Evolutionary conservation across 495 filamentous ascomycete genomes (phyloP).

Genomic region (Podospora fimiseda): DNA sequence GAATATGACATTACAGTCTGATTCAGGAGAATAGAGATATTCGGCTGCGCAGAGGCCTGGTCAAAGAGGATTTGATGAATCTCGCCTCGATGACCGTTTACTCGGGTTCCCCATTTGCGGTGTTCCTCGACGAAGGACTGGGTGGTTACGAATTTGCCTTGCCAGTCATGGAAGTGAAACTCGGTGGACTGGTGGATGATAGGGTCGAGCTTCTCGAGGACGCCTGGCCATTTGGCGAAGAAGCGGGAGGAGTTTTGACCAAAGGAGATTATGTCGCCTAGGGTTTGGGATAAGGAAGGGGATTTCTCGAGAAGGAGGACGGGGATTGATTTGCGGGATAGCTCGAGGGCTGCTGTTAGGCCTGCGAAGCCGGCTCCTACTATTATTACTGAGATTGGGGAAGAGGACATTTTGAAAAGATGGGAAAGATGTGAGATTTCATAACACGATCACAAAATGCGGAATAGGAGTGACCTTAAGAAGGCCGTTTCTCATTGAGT

Average conservation of each 20-base stretch:
- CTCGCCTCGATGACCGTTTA: constrained; percentile 59
- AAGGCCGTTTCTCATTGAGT: no score
- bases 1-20: constrained; percentile 54
- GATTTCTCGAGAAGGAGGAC: constrained; percentile 33
- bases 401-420: no score
- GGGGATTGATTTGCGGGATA: constrained; percentile 32
- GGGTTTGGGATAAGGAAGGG: constrained; percentile 36
- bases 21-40: constrained; percentile 49
- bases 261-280: constrained; percentile 48
- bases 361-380: constrained; percentile 58
- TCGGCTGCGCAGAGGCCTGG: constrained; percentile 49
- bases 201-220: constrained; percentile 42
- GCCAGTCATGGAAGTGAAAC: constrained; percentile 27
- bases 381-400: constrained; percentile 51
- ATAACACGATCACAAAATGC: no score
- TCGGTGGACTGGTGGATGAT: constrained; percentile 39
- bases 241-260: constrained; percentile 43
- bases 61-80: constrained; percentile 55
- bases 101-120: constrained; percentile 20
- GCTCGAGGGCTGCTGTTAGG: constrained; percentile 55
- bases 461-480: no score
- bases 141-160: constrained; percentile 24
- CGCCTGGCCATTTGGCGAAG: constrained; percentile 43
- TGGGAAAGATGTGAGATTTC: background rate
- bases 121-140: constrained; percentile 27